Conservation (phyloP, 805 yeast genomes). For the Isabelozyma gotoi region DNA sequence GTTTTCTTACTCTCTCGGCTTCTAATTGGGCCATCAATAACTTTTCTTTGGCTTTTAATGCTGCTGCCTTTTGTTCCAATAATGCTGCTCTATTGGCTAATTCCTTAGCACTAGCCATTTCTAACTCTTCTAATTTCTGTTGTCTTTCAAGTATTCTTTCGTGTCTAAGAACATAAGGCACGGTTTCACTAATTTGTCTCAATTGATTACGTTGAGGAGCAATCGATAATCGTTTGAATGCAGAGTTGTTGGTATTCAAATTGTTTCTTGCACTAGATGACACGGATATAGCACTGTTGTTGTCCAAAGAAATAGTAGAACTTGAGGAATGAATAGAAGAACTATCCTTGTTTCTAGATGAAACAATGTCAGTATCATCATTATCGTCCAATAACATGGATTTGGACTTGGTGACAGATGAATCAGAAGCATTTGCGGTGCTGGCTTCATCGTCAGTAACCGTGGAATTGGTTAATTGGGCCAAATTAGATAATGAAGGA, state of each 20-base stretch:
- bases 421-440: constrained; percentile 18
- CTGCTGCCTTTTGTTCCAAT: constrained; percentile 72
- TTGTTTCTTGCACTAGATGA: constrained; percentile 12
- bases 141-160: constrained; percentile 74
- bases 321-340: constrained; percentile 29
- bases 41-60: constrained; percentile 65
- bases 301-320: constrained; percentile 28
- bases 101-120: constrained; percentile 74
- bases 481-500: constrained; percentile 65
- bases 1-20: constrained; percentile 16
- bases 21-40: constrained; percentile 45
- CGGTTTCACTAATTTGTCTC: constrained; percentile 78
- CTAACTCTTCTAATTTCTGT: constrained; percentile 75
- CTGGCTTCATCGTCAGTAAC: constrained; percentile 16
- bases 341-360: constrained; percentile 26
- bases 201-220: constrained; percentile 60
- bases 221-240: constrained; percentile 43
- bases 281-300: constrained; percentile 1
- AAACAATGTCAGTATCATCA: constrained; percentile 15
- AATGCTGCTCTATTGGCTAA: constrained; percentile 72
- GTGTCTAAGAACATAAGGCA: constrained; percentile 79
- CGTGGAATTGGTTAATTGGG: constrained; percentile 40
- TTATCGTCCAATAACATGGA: constrained; percentile 38
- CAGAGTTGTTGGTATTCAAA: constrained; percentile 24
- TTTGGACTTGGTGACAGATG: constrained; percentile 20